Evolutionary conservation across 805 yeast species (phyloP), one percentile per base, ranked within the genome.

Genomic region (Yamadazyma scolyti): DNA sequence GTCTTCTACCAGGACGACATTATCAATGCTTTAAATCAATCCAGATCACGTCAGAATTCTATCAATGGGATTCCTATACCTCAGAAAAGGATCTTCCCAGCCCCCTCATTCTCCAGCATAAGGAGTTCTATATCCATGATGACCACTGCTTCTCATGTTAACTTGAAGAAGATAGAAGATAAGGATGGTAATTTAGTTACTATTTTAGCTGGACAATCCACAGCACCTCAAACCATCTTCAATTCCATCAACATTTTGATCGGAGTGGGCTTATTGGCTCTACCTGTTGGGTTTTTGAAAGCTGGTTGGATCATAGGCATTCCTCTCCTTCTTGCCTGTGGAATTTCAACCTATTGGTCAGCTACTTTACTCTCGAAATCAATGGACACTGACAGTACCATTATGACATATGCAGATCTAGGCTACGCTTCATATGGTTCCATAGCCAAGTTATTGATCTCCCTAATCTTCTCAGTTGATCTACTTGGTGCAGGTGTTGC

Each of bases 401-500:
- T 87, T 31, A 78, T 82, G 68, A 83, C 96, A 0, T 88, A 87
- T 54, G 94, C 95, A 0, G 96, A 88, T 59, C 66, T 88, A 28
- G 95, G 94, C 3, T 80, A 75, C 46, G 84, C 86, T n/a, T 83
- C 89, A 0, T 86, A 81, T 50, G 96, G 96, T 1, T 63, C 82
- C 2, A 65, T 65, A 19, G 95, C 93, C 2, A 73, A 95, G 46
- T 65, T 84, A 3, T 53, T 82, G 20, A 82, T 88, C 19, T 83
- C 95, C 2, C 43, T 79, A 9, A 49, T 87, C 9, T 87, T 88
- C 50, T 79, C 90, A 1, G 44, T 84, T 24, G 96, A 88, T 47
- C 65, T 88, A 25, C 44, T 83, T 34, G 95, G 90, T 3, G 80
- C 82, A 25, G 89, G 95, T 11, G 89, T 88, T 8, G 75, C 95